Evolutionary conservation across 345 rosid species (phyloP).

Genomic region (Physaria fendleri): DNA sequence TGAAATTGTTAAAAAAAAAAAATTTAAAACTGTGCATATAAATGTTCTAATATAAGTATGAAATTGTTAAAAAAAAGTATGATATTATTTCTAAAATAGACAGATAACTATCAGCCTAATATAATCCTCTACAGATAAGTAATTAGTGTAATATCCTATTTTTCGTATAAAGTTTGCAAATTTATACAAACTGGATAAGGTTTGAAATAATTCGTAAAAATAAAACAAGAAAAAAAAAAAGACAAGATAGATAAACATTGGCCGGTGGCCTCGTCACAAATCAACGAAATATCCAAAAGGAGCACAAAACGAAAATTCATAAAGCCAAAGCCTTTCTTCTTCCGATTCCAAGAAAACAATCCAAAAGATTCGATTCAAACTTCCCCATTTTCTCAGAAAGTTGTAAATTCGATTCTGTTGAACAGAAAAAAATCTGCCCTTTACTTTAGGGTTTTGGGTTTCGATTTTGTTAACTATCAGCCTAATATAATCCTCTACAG

Average conservation of each 20-base stretch:
- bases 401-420: not conserved
- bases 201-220: not conserved
- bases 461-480: not conserved
- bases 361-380: conserved; percentile 8
- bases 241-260: conserved; percentile 25
- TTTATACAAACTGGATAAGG: conserved; percentile 11
- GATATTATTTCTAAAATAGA: too few species aligned
- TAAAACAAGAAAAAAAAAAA: not conserved
- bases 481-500: too few species aligned
- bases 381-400: not conserved
- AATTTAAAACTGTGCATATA: too few species aligned
- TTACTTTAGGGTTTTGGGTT: conserved; percentile 12
- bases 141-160: too few species aligned
- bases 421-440: not conserved
- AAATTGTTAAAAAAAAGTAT: too few species aligned
- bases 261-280: conserved; percentile 34
- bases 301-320: not conserved
- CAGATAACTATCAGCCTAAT: too few species aligned
- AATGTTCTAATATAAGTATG: too few species aligned
- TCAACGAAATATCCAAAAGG: conserved; percentile 12
- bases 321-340: conserved; percentile 19
- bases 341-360: conserved; percentile 2
- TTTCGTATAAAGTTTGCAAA: too few species aligned
- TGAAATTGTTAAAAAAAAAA: too few species aligned
- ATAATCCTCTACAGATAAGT: too few species aligned